Base-by-base conservation (phyloP, 1,139 yeast species). In the Groenewaldozyma sp. region DNA sequence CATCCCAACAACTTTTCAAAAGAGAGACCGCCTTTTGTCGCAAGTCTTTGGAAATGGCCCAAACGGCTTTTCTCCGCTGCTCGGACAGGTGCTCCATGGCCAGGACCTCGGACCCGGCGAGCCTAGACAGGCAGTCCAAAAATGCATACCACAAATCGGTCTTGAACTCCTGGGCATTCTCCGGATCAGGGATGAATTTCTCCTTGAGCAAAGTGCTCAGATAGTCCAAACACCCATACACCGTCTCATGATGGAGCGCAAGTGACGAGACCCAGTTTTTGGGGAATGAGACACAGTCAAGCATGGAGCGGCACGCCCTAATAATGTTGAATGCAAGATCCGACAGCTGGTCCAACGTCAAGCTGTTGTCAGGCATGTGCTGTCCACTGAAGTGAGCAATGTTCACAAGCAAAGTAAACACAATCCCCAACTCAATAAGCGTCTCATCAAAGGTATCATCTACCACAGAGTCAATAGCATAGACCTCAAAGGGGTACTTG, bases 391-490 rank as follows among this genome's bases (percentile, higher is more conserved):
- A 51, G 38, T 54, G 52, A 24, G 60, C 55, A 31, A 59, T 49
- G 34, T 55, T 57, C 20, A 56, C 57, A 18, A 59, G 45, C 37
- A 59, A 42, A 5, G 79, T 69, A 36, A 58, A 51, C 4, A 57
- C 58, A 44, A 56, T 54, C 16, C 81, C 68, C 40, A 83, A 56
- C 56, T 86, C 96, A 39, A 82, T 67, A 44, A 86, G 63, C 2
- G 82, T 66, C 56, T 86, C 96, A 32, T 80, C 86, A 47, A 82
- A 67, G 1, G 71, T 67, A 48, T 80, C 84, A 47, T 76, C 75
- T 19, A 83, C 83, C 38, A 78, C 68, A 0, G 94, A 79, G 55
- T 84, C 95, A 51, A 82, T 72, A 1, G 91, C 77, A 33, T 70
- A 56, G 33, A 77, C 78, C 40, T 63, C 64, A 54, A 81, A 79